Evolutionary conservation across 495 filamentous ascomycete species (phyloP).

Genomic region (Trichoderma virens): DNA sequence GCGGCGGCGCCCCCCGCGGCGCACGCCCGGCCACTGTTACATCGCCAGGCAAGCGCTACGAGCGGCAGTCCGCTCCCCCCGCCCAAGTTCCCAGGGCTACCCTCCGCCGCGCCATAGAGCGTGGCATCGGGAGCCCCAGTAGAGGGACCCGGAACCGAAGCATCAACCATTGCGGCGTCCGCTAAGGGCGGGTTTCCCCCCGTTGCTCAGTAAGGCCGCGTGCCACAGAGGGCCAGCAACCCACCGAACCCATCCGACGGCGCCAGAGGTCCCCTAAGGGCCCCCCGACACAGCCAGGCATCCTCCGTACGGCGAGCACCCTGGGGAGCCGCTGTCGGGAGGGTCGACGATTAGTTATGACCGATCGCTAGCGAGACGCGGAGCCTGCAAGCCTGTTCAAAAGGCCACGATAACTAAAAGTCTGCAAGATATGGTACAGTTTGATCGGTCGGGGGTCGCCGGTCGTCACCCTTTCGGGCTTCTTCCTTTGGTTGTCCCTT

Average conservation of each 20-base stretch:
- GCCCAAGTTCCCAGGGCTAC: constrained; percentile 19
- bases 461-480: too few species aligned
- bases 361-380: not conserved
- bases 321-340: constrained; percentile 11
- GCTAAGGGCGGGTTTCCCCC: too few species aligned
- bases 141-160: too few species aligned
- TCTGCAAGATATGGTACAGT: constrained; percentile 2
- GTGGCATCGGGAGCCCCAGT: too few species aligned
- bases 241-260: constrained; percentile 41
- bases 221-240: constrained; percentile 41
- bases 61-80: constrained; percentile 16
- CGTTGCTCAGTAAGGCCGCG: too few species aligned
- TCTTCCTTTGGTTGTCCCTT: too few species aligned
- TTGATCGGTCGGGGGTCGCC: too few species aligned
- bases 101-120: too few species aligned
- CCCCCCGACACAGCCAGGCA: not conserved
- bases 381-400: not conserved
- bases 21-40: too few species aligned
- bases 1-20: too few species aligned
- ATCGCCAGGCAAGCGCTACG: too few species aligned
- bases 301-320: not conserved
- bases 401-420: not conserved
- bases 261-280: constrained; percentile 6
- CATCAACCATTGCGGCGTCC: too few species aligned
- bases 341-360: constrained; percentile 10